Percentiles rank a stretch among this genome's conserved stretches.
These are phyloP conservation scores for Beverwykella pulmonaria DNA, from an alignment of 495 filamentous ascomycete species.

Conservation along the genomic window DNA sequence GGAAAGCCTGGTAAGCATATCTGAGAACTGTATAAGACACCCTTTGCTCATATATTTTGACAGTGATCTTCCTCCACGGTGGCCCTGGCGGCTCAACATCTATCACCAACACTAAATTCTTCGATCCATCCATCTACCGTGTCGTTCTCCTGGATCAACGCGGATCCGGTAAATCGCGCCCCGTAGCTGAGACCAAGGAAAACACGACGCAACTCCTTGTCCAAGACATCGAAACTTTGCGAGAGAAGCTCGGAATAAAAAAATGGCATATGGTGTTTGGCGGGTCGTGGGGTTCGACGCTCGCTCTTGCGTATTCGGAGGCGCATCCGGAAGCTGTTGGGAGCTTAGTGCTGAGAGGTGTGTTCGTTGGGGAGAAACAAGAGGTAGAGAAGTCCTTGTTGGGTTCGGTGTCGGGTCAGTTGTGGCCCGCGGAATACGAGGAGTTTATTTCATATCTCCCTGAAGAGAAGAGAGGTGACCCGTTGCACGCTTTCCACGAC, in stretches of 20 bases:
- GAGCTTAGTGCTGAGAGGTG: conserved; percentile 47
- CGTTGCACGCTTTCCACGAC: conserved; percentile 45
- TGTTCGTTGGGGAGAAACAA: conserved; percentile 45
- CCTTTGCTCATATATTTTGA: background rate
- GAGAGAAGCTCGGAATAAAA: conserved; percentile 47
- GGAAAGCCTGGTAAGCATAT: conserved; percentile 33
- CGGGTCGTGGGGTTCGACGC: conserved; percentile 54
- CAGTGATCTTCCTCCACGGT: conserved; percentile 53
- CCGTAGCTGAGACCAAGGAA: conserved; percentile 46
- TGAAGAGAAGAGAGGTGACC: conserved; percentile 43
- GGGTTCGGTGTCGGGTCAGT: conserved; percentile 32
- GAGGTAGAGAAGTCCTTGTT: conserved; percentile 43
- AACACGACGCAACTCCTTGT: conserved; percentile 52
- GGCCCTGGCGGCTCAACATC: conserved; percentile 48
- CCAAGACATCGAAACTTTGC: conserved; percentile 51
- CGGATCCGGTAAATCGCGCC: conserved; percentile 51
- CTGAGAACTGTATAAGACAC: background rate
- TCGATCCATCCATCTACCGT: conserved; percentile 51
- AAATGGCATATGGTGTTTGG: conserved; percentile 56
- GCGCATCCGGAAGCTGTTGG: conserved; percentile 46
- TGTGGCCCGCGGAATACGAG: conserved; percentile 52
- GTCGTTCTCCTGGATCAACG: conserved; percentile 54
- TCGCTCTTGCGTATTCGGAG: conserved; percentile 51
- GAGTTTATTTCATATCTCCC: conserved; percentile 44
- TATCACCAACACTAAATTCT: conserved; percentile 47